phyloP scores from a whole-genome alignment of 2,329 filamentous ascomycete genomes.

The Aaosphaeria pasadenensis region DNA sequence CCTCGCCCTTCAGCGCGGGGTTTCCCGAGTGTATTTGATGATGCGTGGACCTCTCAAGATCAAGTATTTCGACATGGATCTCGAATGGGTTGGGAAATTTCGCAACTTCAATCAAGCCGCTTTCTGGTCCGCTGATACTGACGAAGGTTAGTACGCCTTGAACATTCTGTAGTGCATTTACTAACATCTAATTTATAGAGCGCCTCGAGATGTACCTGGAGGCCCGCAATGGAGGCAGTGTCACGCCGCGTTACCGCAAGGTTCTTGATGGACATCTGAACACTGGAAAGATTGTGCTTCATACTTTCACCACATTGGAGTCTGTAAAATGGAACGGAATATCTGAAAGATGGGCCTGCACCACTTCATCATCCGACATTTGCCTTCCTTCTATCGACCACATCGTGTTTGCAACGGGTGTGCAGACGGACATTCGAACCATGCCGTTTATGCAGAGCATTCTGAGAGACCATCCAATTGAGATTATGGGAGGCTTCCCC shows the following conservation, averaged over 20 bases:
- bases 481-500: constrained; percentile 64
- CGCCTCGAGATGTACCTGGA: constrained; percentile 62
- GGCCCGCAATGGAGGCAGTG: constrained; percentile 73
- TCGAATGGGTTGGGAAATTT: constrained; percentile 81
- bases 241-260: constrained; percentile 67
- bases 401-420: constrained; percentile 74
- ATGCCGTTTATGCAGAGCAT: constrained; percentile 63
- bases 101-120: constrained; percentile 72
- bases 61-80: constrained; percentile 75
- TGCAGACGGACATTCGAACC: constrained; percentile 59
- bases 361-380: constrained; percentile 50
- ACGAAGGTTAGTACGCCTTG: constrained; percentile 46
- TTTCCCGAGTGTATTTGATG: constrained; percentile 66
- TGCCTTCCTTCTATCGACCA: constrained; percentile 57
- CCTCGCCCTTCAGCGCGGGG: constrained; percentile 61
- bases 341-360: constrained; percentile 35
- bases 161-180: not conserved
- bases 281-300: constrained; percentile 52
- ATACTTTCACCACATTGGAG: constrained; percentile 56
- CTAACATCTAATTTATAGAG: constrained; percentile 40
- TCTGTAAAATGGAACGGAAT: constrained; percentile 50
- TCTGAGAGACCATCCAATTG: constrained; percentile 58
- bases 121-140: constrained; percentile 74
- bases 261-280: constrained; percentile 61
- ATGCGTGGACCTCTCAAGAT: constrained; percentile 62